Base-by-base conservation (phyloP, 208 protist species). In the Strigomonas culicis region DNA sequence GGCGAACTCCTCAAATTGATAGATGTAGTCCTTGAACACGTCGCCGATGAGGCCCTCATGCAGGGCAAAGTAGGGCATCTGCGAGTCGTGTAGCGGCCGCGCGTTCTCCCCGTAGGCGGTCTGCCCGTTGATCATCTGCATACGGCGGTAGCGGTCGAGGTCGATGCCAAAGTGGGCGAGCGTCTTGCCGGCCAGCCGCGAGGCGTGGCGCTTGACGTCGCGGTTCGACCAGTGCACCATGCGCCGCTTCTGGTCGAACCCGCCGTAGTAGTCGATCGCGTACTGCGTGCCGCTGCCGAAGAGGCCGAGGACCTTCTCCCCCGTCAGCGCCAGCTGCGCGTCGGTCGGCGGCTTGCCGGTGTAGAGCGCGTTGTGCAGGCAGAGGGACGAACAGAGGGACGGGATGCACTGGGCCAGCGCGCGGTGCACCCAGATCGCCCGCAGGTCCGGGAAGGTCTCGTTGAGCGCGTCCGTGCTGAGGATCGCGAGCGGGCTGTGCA, bases 1-100 rank as follows among this genome's bases (percentile, higher is more conserved):
- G n/a, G 90, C 90, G 69, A 94, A 96, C 72, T 94, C 85, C 60
- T 86, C 82, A 67, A 96, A 96, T 57, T 96, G 90, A 70, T 87
- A 77, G 56, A 93, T 87, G 73, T 94, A 96, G 63, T 70, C 75
- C 53, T 85, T 69, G 70, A 96, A 94, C 25, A 83, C 82, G 30
- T 93, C 83, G 32, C 77, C 79, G 60, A 96, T 79, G 47, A 92
- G 49, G 61, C 87, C 90, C 44, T 94, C 83, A 66, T 94, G 87
- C 30, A 96, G 75, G 59, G 78, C 77, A 74, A 96, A 96, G 72
- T 94, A 94, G 25, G 77, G 79, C 90, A 96, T 81, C 74, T 94
- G 82, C 15, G 80, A 55, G 57, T 96, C 87, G 77, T 96, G 87
- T 11, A 93, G 58, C 10, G 90, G 90, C 7, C 90, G 82, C 44